phyloP scores from a whole-genome alignment of 1,284 basidiomycete species.

The Coniferiporia sulphurascens region DNA sequence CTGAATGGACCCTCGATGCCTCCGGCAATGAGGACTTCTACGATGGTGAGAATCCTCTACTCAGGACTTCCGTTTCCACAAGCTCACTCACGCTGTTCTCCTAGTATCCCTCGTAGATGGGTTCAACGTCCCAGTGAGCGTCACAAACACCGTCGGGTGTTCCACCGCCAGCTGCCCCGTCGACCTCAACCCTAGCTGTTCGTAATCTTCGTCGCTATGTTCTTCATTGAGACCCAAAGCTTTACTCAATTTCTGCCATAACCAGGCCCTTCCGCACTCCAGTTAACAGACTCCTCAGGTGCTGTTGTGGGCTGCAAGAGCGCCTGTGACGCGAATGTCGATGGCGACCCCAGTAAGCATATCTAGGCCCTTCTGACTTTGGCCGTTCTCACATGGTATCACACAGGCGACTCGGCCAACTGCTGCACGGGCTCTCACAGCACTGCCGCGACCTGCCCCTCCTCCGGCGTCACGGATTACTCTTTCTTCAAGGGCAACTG shows the following conservation, averaged over 20 bases:
- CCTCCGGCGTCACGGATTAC: slow-evolving; percentile 45
- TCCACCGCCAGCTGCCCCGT: slow-evolving; percentile 43
- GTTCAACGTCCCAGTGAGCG: slow-evolving; percentile 54
- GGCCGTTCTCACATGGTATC: not conserved
- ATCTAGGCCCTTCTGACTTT: not conserved
- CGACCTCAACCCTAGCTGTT: slow-evolving; percentile 47
- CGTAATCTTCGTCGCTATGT: not conserved
- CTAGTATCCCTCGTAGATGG: slow-evolving; percentile 51
- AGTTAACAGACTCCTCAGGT: slow-evolving; percentile 50
- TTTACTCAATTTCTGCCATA: not conserved
- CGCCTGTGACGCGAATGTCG: slow-evolving; percentile 52
- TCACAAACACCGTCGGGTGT: slow-evolving; percentile 50
- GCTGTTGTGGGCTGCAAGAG: slow-evolving; percentile 52
- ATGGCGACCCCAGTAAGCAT: slow-evolving; percentile 35
- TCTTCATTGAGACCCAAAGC: not conserved
- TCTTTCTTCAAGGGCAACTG: slow-evolving; percentile 52
- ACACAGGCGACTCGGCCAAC: slow-evolving; percentile 34
- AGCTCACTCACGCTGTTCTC: slow-evolving; percentile 25
- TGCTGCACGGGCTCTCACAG: slow-evolving; percentile 51
- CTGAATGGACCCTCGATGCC: slow-evolving; percentile 48
- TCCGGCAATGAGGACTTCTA: slow-evolving; percentile 40
- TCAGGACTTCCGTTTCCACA: slow-evolving; percentile 3
- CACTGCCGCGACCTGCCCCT: slow-evolving; percentile 46
- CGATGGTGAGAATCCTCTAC: slow-evolving; percentile 33
- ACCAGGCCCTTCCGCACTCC: slow-evolving; percentile 44